Evolutionary conservation across 495 filamentous ascomycete species (phyloP), one percentile per base, ranked within the genome.

Genomic region (Pseudomonodictys pantanalensis): DNA sequence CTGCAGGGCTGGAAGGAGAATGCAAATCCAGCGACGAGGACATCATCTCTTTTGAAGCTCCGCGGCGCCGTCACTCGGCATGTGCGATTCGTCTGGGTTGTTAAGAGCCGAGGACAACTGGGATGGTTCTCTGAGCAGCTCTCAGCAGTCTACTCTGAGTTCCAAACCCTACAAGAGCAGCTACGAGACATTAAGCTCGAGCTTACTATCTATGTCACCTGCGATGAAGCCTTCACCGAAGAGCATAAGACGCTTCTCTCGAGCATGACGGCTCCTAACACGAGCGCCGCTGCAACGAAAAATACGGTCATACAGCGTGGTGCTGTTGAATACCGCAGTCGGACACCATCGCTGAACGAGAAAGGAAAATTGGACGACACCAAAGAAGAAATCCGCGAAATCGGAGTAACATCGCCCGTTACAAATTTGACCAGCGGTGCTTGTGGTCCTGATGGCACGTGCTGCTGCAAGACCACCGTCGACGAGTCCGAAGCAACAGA

Each of bases 21-120:
- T 10, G 29, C 51, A 1, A 54, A 60, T 20, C 47, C 58, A 12
- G 35, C 17, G 4, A 48, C 17, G 4, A 48, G 35, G 22, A 20
- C 1, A 5, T 23, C 11, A 7, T 66, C 59, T 17, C 47, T 59
- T 43, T 68, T 72, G 11, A 69, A 65, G 18, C 73, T 74, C 56
- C 69, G 60, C 6, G 59, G 72, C 1, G 69, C 74, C 5, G 89
- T 83, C 50, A 87, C 83, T 11, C 83, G 84, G 55, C 77, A 81
- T 29, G 71, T 92, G 11, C 79, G 83, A 11, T 89, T 92, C 54
- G 73, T 92, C 1, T 85, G 91, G 76, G 81, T 89, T 20, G 82
- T 92, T 35, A 88, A 83, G 61, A 81, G 83, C 25, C 79, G 81
- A 0, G 79, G 82, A 9, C 86, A 92, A 58, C 71, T 88, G n/a